These are phyloP conservation scores for Fusarium algeriense DNA, from an alignment of 2,329 filamentous ascomycete species.

Conservation along the genomic window DNA sequence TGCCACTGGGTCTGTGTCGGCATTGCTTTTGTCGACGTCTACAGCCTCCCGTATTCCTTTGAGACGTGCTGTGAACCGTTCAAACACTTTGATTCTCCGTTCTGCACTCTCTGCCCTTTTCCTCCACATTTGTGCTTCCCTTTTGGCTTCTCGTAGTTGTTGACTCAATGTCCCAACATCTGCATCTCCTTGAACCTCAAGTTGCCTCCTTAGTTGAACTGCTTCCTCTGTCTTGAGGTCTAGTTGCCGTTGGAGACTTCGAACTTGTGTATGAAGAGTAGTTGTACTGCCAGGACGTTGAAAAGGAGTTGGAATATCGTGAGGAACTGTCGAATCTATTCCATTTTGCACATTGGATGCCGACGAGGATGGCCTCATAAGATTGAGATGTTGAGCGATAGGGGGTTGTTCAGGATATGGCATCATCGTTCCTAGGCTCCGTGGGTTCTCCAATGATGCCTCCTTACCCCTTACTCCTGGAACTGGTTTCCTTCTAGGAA, in stretches of 20 bases:
- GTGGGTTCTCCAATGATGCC: slow-evolving; percentile 38
- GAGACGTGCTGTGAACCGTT: slow-evolving; percentile 56
- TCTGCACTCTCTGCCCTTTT: slow-evolving; percentile 68
- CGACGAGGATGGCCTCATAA: slow-evolving; percentile 52
- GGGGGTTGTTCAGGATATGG: slow-evolving; percentile 54
- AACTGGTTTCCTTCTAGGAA: slow-evolving; percentile 24
- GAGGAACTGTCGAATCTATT: slow-evolving; percentile 2
- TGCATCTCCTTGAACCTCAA: slow-evolving; percentile 59
- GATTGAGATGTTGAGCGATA: slow-evolving; percentile 55
- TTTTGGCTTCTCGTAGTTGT: slow-evolving; percentile 57
- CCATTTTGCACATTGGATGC: slow-evolving; percentile 36
- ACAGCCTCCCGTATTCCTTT: slow-evolving; percentile 48
- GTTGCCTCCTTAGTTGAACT: slow-evolving; percentile 57
- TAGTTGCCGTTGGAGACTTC: slow-evolving; percentile 62
- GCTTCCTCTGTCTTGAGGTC: slow-evolving; percentile 61
- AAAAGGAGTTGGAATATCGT: slow-evolving; percentile 19
- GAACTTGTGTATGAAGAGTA: slow-evolving; percentile 62
- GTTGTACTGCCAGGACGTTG: slow-evolving; percentile 49
- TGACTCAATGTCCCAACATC: slow-evolving; percentile 62
- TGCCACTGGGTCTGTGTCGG: not conserved
- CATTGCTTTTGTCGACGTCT: not conserved
- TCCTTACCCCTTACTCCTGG: slow-evolving; percentile 3
- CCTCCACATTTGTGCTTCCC: slow-evolving; percentile 61
- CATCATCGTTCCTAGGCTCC: slow-evolving; percentile 55
- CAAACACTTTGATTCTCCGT: slow-evolving; percentile 61